phyloP scores from a whole-genome alignment of 306 rosid genomes.

The Cajanus cajan region DNA sequence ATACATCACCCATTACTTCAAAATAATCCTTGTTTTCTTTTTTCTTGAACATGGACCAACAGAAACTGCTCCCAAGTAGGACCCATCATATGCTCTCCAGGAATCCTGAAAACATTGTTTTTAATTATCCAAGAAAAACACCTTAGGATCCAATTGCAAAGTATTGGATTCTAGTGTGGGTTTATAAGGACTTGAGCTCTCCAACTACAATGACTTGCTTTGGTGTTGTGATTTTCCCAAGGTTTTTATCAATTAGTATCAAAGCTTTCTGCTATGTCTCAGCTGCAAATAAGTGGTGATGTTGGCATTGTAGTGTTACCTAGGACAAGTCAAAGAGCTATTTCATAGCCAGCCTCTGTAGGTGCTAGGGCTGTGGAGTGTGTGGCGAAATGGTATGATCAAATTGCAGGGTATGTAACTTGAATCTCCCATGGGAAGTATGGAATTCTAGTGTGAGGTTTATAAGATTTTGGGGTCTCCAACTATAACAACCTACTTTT shows the following conservation, averaged over 20 bases:
- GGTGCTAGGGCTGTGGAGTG: neutral
- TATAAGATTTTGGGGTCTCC: neutral
- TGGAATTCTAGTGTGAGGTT: too few species aligned
- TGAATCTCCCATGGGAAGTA: too few species aligned
- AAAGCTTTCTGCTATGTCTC: neutral
- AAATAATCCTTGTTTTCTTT: neutral
- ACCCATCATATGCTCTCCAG: neutral
- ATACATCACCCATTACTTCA: neutral
- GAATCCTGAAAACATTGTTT: neutral
- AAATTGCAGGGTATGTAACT: neutral
- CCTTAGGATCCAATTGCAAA: neutral
- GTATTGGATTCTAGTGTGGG: neutral
- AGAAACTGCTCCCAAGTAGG: neutral
- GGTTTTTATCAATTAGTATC: neutral
- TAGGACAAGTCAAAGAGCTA: neutral
- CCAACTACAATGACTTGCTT: neutral
- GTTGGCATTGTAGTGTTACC: neutral
- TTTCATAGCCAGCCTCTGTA: neutral
- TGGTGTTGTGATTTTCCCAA: neutral
- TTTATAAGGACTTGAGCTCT: neutral
- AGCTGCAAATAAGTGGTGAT: neutral
- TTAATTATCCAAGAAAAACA: neutral
- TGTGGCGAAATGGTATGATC: neutral
- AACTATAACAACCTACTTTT: neutral
- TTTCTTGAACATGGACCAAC: neutral